Conservation (phyloP, 805 yeast genomes). For the Teunomyces panamensis region DNA sequence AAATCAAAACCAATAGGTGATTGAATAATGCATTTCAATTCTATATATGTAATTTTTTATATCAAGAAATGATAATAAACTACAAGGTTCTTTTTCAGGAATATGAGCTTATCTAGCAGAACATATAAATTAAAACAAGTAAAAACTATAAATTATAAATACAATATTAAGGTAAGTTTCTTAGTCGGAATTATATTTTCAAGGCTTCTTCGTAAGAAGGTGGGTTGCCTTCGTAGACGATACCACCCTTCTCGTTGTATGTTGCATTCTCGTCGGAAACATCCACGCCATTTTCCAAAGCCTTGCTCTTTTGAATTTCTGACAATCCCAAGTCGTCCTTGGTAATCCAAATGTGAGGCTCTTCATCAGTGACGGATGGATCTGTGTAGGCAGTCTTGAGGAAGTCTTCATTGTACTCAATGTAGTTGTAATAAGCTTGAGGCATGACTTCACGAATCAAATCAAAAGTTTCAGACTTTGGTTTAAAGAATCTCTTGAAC, state of each 20-base stretch:
- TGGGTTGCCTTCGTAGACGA: slow-evolving; percentile 59
- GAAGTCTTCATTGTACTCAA: slow-evolving; percentile 41
- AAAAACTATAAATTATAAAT: background rate
- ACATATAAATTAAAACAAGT: background rate
- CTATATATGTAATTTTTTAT: background rate
- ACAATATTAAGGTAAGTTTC: background rate
- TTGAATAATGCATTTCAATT: background rate
- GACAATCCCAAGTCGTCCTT: slow-evolving; percentile 68
- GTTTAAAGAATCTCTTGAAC: slow-evolving; percentile 44
- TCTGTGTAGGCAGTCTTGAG: slow-evolving; percentile 47
- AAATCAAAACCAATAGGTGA: background rate
- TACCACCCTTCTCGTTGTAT: slow-evolving; percentile 55
- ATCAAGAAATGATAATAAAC: background rate
- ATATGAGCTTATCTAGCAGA: background rate
- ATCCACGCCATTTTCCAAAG: slow-evolving; percentile 51
- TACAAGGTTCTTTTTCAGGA: background rate
- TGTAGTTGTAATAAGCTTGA: slow-evolving; percentile 34
- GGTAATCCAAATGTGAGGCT: slow-evolving; percentile 70
- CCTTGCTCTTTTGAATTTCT: slow-evolving; percentile 52
- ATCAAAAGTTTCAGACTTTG: slow-evolving; percentile 47
- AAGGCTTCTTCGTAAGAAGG: slow-evolving; percentile 61
- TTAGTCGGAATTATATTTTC: slow-evolving; percentile 22
- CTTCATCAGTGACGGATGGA: slow-evolving; percentile 55
- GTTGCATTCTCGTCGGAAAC: slow-evolving; percentile 58
- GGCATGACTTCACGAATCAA: slow-evolving; percentile 46